These are phyloP conservation scores for Apiospora pterosperma DNA, from an alignment of 2,329 filamentous ascomycete species.

Conservation along the genomic window DNA sequence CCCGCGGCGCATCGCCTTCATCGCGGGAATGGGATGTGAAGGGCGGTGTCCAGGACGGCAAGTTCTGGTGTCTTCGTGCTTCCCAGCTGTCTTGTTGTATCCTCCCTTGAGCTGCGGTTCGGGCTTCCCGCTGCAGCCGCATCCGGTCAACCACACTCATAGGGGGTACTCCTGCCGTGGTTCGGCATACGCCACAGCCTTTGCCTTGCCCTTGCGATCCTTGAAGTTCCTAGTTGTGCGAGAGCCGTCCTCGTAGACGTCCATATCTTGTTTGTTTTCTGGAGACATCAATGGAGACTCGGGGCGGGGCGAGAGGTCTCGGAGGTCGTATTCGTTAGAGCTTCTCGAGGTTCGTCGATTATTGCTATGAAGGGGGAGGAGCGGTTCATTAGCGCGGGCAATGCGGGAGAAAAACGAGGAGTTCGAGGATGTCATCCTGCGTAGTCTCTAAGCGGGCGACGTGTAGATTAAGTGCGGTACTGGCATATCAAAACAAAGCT, in stretches of 20 bases:
- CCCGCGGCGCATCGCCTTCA: not conserved
- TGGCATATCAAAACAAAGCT: not conserved
- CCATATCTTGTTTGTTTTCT: not conserved
- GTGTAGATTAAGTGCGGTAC: not conserved
- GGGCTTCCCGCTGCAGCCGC: slow-evolving; percentile 8
- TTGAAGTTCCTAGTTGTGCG: not conserved
- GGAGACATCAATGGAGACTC: slow-evolving; percentile 23
- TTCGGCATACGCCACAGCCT: slow-evolving; percentile 18
- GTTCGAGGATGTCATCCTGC: slow-evolving; percentile 21
- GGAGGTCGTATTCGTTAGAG: slow-evolving; percentile 24
- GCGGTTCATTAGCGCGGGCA: slow-evolving; percentile 14
- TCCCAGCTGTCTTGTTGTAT: not conserved
- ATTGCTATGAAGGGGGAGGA: slow-evolving; percentile 17
- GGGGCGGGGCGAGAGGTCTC: slow-evolving; percentile 26
- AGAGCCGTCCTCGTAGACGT: not conserved
- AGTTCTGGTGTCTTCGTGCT: slow-evolving; percentile 3
- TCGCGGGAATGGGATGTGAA: slow-evolving; percentile 14
- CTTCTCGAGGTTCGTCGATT: slow-evolving; percentile 15
- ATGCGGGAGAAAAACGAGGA: slow-evolving; percentile 22
- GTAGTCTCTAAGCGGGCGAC: not conserved
- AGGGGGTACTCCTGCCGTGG: slow-evolving; percentile 8
- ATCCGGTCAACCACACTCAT: slow-evolving; percentile 11
- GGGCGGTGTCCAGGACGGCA: slow-evolving; percentile 19
- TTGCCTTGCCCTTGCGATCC: slow-evolving; percentile 13
- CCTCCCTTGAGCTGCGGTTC: not conserved